A percentile compares a stretch with the other conserved stretches of the same genome.
These are phyloP conservation scores for Dictyostelium citrinum DNA, from an alignment of 78 protist species.

Conservation along the genomic window DNA sequence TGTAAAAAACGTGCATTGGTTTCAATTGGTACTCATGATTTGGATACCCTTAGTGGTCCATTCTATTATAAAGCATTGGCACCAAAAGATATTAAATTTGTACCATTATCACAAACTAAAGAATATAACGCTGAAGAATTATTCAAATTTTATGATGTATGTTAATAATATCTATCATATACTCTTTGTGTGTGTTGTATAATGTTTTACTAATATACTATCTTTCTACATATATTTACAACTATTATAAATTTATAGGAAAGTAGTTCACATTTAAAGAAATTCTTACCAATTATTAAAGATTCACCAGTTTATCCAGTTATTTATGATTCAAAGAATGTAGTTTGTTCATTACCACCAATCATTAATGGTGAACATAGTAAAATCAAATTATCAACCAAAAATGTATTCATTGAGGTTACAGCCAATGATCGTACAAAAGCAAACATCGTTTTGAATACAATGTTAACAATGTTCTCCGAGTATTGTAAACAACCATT, in stretches of 20 bases:
- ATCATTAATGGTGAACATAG: slow-evolving; percentile 99
- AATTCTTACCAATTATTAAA: slow-evolving; percentile 87
- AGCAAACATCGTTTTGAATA: slow-evolving; percentile 95
- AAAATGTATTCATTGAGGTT: slow-evolving; percentile 98
- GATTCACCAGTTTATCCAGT: slow-evolving; percentile 91
- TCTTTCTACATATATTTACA: background rate
- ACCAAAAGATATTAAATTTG: slow-evolving; percentile 95
- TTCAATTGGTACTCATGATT: slow-evolving; percentile 99
- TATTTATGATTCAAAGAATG: slow-evolving; percentile 90
- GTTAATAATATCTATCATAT: no score
- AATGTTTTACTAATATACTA: no score
- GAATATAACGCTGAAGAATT: slow-evolving; percentile 55
- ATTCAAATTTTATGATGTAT: slow-evolving; percentile 62
- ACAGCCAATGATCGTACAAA: slow-evolving; percentile 97
- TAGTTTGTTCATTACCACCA: slow-evolving; percentile 98
- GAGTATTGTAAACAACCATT: slow-evolving; percentile 84
- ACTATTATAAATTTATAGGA: background rate
- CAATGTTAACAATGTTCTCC: slow-evolving; percentile 94
- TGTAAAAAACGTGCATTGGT: slow-evolving; percentile 96
- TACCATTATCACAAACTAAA: slow-evolving; percentile 89
- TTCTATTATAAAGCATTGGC: slow-evolving; percentile 91
- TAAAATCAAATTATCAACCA: slow-evolving; percentile 91
- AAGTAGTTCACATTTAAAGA: slow-evolving; percentile 69
- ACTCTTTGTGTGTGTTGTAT: no score
- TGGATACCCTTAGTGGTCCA: slow-evolving; percentile 95